These are phyloP conservation scores for Fistulinella prunicolor DNA, from an alignment of 768 basidiomycete species.

Conservation along the genomic window DNA sequence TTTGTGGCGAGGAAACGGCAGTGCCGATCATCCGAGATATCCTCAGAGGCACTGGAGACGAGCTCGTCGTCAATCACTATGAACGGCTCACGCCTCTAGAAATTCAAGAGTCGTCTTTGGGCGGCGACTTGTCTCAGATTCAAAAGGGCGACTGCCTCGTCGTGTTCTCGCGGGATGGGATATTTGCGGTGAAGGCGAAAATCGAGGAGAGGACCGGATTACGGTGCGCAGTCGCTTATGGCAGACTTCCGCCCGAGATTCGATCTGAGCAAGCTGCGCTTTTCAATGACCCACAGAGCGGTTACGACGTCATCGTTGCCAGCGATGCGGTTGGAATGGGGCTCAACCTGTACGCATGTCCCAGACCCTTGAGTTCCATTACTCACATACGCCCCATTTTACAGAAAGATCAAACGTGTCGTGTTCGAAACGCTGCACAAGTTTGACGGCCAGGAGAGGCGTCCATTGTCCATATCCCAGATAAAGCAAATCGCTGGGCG, in stretches of 20 bases:
- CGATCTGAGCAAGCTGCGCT: slow-evolving; percentile 87
- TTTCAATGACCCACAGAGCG: slow-evolving; percentile 84
- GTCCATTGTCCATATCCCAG: slow-evolving; percentile 62
- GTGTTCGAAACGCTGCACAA: slow-evolving; percentile 74
- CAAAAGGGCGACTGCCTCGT: slow-evolving; percentile 88
- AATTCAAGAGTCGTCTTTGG: slow-evolving; percentile 62
- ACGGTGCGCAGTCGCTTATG: slow-evolving; percentile 90
- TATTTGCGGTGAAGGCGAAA: slow-evolving; percentile 71
- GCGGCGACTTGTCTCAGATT: slow-evolving; percentile 57
- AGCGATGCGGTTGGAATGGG: slow-evolving; percentile 98
- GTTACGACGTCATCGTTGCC: slow-evolving; percentile 86
- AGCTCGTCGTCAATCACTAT: slow-evolving; percentile 77
- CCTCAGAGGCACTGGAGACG: slow-evolving; percentile 77
- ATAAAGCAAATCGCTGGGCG: slow-evolving; percentile 95
- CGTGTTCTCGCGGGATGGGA: slow-evolving; percentile 70
- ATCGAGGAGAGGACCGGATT: slow-evolving; percentile 73
- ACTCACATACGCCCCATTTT: not conserved
- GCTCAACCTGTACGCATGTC: slow-evolving; percentile 75
- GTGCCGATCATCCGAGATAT: slow-evolving; percentile 74
- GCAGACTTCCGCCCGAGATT: slow-evolving; percentile 87
- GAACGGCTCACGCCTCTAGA: slow-evolving; percentile 82
- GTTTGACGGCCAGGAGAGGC: slow-evolving; percentile 47
- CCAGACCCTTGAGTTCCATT: too few relatives aligned
- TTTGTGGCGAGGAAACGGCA: slow-evolving; percentile 94
- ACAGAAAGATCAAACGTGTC: slow-evolving; percentile 87